phyloP scores from a whole-genome alignment of 768 basidiomycete species.

The Tulasnella sp. region DNA sequence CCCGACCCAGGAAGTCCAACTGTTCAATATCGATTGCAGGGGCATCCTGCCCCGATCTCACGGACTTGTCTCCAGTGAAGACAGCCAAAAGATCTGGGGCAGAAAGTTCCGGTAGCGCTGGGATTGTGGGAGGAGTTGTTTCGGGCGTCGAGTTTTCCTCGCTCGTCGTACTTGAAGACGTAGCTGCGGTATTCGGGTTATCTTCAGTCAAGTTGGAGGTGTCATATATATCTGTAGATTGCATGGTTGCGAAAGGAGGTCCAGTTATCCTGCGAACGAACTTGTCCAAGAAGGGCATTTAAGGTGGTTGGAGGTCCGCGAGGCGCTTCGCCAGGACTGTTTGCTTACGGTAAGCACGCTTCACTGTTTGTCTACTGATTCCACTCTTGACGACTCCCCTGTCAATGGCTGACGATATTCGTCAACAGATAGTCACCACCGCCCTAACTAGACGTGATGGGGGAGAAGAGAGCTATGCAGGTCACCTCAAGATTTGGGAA shows the following conservation, averaged over 20 bases:
- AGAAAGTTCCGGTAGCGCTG: neutral
- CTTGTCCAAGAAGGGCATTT: neutral
- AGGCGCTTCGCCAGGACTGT: neutral
- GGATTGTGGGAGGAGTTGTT: neutral
- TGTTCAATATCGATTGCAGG: neutral
- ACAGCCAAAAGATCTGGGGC: neutral
- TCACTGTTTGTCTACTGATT: neutral
- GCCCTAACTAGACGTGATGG: conserved; percentile 19
- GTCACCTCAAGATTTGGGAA: conserved; percentile 91
- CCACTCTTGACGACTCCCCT: neutral
- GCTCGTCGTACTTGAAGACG: neutral
- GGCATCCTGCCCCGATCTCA: neutral
- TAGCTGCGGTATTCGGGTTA: neutral
- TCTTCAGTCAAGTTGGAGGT: neutral
- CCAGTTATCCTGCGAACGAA: neutral
- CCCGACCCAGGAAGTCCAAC: neutral
- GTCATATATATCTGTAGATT: neutral
- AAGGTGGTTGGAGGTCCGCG: too few species aligned
- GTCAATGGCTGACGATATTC: conserved; percentile 6
- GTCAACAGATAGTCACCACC: conserved; percentile 1
- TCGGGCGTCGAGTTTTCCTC: neutral
- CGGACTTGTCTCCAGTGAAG: neutral
- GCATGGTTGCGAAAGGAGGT: neutral
- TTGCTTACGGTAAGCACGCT: neutral
- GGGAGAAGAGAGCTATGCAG: conserved; percentile 68